Evolutionary conservation across 805 yeast species (phyloP).

Genomic region (Pichia nanzhaoensis): DNA sequence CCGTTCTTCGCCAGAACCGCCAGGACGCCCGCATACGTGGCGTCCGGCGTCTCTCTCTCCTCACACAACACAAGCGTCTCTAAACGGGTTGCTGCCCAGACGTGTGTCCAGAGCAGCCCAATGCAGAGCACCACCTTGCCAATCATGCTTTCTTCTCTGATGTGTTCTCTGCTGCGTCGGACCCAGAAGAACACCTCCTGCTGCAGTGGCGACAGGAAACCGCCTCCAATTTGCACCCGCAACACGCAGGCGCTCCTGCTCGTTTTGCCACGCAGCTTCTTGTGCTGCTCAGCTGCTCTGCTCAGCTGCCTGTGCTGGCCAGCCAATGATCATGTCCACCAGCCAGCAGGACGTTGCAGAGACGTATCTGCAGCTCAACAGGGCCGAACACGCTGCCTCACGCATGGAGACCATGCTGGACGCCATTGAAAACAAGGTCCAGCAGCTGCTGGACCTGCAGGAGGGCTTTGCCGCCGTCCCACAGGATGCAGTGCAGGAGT

Average conservation of each 20-base stretch:
- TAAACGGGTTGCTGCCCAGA: background rate
- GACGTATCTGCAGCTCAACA: constrained; percentile 6
- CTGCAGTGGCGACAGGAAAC: too few species aligned
- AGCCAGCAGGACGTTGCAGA: constrained; percentile 3
- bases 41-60: background rate
- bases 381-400: constrained; percentile 19
- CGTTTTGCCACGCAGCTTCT: too few species aligned
- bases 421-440: constrained; percentile 57
- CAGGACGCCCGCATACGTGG: background rate
- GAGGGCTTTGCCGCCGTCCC: background rate
- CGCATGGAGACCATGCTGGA: constrained; percentile 60
- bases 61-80: constrained; percentile 1
- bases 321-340: background rate
- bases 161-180: too few species aligned
- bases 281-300: too few species aligned
- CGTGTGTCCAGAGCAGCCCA: too few species aligned
- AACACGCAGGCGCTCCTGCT: too few species aligned
- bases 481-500: constrained; percentile 1
- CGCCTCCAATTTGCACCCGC: too few species aligned
- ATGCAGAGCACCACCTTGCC: background rate
- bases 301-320: too few species aligned
- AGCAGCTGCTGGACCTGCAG: constrained; percentile 34
- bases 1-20: background rate
- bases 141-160: too few species aligned
- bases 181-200: too few species aligned